Conservation (phyloP, 495 filamentous ascomycete genomes). For the Aspergillus conjunctus region DNA sequence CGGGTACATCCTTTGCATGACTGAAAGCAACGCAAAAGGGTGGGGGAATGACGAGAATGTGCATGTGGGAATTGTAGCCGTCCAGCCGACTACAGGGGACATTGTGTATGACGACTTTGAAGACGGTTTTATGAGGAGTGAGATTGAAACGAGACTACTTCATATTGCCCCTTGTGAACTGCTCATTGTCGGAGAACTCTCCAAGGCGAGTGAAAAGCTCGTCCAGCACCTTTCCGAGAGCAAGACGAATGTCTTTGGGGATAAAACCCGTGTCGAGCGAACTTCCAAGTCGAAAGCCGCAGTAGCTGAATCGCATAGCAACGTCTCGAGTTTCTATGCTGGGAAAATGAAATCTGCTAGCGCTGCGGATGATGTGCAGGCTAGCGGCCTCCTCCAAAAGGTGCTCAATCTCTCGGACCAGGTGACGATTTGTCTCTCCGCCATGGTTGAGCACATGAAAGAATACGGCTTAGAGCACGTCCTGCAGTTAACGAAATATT, state of each 20-base stretch:
- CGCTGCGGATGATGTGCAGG: constrained; percentile 47
- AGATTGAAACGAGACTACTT: constrained; percentile 90
- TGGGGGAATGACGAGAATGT: constrained; percentile 91
- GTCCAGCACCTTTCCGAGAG: constrained; percentile 87
- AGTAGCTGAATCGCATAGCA: constrained; percentile 80
- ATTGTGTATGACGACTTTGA: constrained; percentile 97
- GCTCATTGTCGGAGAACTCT: constrained; percentile 90
- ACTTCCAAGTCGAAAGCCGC: constrained; percentile 75
- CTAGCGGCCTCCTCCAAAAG: constrained; percentile 72
- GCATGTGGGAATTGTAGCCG: constrained; percentile 87
- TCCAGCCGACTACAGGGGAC: constrained; percentile 94
- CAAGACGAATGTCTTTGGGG: constrained; percentile 90
- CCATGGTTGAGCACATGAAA: constrained; percentile 93
- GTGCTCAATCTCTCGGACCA: constrained; percentile 82
- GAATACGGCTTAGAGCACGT: constrained; percentile 96
- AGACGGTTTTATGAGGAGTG: constrained; percentile 96
- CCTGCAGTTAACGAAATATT: constrained; percentile 95
- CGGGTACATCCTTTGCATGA: constrained; percentile 91
- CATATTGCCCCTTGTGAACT: constrained; percentile 97
- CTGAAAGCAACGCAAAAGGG: constrained; percentile 82
- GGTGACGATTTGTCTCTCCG: constrained; percentile 88
- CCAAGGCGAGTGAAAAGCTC: constrained; percentile 91
- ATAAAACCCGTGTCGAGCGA: constrained; percentile 81
- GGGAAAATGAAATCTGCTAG: constrained; percentile 71
- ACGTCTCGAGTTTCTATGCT: constrained; percentile 94